These are phyloP conservation scores for Barbarea vulgaris DNA, from an alignment of 345 rosid species.

Conservation along the genomic window DNA sequence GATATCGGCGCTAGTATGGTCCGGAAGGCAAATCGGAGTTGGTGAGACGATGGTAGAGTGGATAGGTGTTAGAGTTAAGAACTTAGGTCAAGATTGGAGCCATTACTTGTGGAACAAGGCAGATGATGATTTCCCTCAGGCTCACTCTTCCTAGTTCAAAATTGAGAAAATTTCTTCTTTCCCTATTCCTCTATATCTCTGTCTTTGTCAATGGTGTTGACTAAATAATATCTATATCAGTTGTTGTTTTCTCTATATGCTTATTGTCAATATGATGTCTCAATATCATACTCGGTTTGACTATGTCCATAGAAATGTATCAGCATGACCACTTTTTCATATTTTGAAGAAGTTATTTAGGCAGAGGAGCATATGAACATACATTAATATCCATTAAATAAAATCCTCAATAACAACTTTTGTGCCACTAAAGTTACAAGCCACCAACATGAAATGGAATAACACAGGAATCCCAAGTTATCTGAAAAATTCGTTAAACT, in stretches of 20 bases:
- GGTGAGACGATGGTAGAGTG: neutral
- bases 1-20: neutral
- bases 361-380: neutral
- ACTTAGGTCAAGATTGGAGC: conserved; percentile 5
- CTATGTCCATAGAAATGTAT: neutral
- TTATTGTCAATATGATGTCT: neutral
- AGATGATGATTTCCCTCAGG: conserved; percentile 1
- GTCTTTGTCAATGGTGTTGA: neutral
- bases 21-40: neutral
- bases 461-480: neutral
- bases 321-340: neutral
- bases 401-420: neutral
- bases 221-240: neutral
- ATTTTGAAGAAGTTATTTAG: neutral
- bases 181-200: neutral
- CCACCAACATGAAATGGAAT: neutral
- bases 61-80: neutral
- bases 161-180: neutral
- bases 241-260: neutral
- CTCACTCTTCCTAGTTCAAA: neutral
- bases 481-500: neutral
- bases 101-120: neutral
- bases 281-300: neutral
- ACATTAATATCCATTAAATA: neutral
- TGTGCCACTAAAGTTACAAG: neutral